Evolutionary conservation across 495 filamentous ascomycete genomes (phyloP), one percentile per base, ranked within the genome.

Genomic region (Neohortaea acidophila): DNA sequence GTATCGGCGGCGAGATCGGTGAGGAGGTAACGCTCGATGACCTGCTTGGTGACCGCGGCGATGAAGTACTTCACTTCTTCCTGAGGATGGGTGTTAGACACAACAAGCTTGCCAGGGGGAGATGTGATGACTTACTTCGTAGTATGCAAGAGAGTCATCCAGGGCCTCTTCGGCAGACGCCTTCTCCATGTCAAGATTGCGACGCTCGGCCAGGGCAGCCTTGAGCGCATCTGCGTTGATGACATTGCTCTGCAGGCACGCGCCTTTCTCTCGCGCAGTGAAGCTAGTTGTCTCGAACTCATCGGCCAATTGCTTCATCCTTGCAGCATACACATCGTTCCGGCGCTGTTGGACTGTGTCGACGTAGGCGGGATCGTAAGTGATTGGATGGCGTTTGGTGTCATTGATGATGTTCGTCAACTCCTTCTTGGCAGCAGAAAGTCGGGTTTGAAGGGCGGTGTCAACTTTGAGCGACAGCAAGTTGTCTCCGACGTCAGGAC

Each of bases 11-110:
- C 26, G 7, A 61, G 48, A 6, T 44, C 13, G 3, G 33, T 23
- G 2, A 61, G 35, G 9, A 59, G 41, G 42, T 59, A 49, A 7
- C 56, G 54, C 37, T 61, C 58, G 32, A 58, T 41, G n/a, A 58
- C 56, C 28, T 59, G 56, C 31, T 50, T 55, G 19, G 44, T 44
- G 29, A 58, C 46, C 13, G 11, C 33, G 19, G 39, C 39, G 37
- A 58, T 48, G 43, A 60, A 58, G 46, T 47, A 53, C 39, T 54
- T 60, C 14, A 45, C 25, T 33, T 56, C 45, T 14, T 56, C 49
- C 54, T 50, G 28, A 13, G 8, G 5, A 21, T 9, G 31, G 14
- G 14, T 31, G 40, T 24, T 48, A 46, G 19, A 19, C 6, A 13
- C n/a, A n/a, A n/a, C n/a, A n/a, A n/a, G 28, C 28, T 30, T 30